These are phyloP conservation scores for Chaetomium fimeti DNA, from an alignment of 495 filamentous ascomycete genomes.

Conservation along the genomic window DNA sequence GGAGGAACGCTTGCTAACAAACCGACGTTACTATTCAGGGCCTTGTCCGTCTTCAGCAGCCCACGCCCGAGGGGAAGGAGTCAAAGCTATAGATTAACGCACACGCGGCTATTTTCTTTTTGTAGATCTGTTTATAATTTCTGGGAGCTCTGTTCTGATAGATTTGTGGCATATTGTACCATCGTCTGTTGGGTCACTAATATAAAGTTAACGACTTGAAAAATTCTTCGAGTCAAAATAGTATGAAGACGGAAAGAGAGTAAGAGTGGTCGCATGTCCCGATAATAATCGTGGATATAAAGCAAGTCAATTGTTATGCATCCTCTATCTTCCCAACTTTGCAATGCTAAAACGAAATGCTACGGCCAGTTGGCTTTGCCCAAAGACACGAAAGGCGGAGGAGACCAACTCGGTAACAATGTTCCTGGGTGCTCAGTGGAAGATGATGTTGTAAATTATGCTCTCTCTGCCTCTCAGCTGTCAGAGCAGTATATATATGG, in stretches of 20 bases:
- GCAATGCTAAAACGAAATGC: too few species aligned
- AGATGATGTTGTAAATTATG: background rate
- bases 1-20: background rate
- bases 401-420: background rate
- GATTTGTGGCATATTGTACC: background rate
- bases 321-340: too few species aligned
- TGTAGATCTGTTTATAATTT: background rate
- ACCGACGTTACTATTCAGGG: conserved; percentile 16
- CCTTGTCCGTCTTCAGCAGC: conserved; percentile 30
- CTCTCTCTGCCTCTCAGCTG: background rate
- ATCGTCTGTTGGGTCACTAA: background rate
- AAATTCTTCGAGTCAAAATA: too few species aligned
- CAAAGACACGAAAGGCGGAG: background rate
- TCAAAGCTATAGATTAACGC: conserved; percentile 25
- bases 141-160: background rate
- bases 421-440: background rate
- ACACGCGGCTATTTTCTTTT: background rate
- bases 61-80: conserved; percentile 26
- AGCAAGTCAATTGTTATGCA: too few species aligned
- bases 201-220: too few species aligned
- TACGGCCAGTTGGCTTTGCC: too few species aligned
- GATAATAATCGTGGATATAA: too few species aligned
- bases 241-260: too few species aligned
- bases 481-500: background rate
- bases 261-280: too few species aligned